Evolutionary conservation across 148 eudicot species (phyloP), one percentile per base, ranked within the genome.

Genomic region (Selenicereus undatus): DNA sequence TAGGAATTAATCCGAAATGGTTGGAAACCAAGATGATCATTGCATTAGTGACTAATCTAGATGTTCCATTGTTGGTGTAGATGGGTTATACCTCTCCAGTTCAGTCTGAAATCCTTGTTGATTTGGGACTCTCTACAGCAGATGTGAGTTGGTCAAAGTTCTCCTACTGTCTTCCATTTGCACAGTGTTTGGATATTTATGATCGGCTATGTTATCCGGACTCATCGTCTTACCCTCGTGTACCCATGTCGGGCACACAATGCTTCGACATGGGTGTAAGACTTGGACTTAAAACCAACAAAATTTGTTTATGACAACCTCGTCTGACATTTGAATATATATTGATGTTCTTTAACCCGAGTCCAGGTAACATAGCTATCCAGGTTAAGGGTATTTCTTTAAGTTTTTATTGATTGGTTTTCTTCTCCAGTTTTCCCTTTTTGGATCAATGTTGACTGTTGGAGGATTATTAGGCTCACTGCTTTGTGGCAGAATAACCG

Each of bases 381-480:
- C 22, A 12, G 76, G 32, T n/a, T 73, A 73, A 66, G 22, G 12
- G 36, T 30, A 18, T 48, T 71, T 75, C 26, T 3, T 48, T 10
- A 66, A 27, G 71, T 66, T 66, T 66, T 68, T 5, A 36, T 39
- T 45, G 56, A 69, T 26, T 21, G 75, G 24, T 54, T n/a, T 68
- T 68, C 21, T 78, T 75, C 30, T 75, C 76, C 81, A 86, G 88
- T 86, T 36, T 76, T 83, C 88, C 22, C 81, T 86, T 35, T 86
- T 86, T 79, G 88, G 88, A 79, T 86, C 88, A 65, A 76, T 91
- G 66, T 0, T 83, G 80, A 88, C 88, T 0, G 51, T 91, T 64
- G 94, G 94, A 82, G 90, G 84, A 76, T 81, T 89, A 84, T 22
- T 89, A 35, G 94, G 94, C 60, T 85, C 94, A 35, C 71, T 84